These are phyloP conservation scores for Jacaranda copaia DNA, from an alignment of 257 asterid species.

Conservation along the genomic window DNA sequence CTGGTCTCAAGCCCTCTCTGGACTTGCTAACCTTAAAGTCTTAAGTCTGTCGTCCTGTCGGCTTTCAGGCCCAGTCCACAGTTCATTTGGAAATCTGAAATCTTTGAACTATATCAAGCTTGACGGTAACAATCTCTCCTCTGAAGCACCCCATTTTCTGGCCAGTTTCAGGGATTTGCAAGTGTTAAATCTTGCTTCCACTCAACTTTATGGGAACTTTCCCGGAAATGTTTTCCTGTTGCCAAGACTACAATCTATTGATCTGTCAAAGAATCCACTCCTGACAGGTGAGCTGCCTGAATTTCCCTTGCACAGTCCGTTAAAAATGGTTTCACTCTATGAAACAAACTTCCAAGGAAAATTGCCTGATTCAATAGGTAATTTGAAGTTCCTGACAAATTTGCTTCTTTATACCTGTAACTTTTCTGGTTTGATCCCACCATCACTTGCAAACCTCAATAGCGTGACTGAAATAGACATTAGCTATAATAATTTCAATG, in stretches of 20 bases:
- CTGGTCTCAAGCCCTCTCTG: constrained; percentile 45
- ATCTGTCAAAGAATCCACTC: constrained; percentile 30
- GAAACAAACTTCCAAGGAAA: constrained; percentile 35
- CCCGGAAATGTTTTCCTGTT: constrained; percentile 34
- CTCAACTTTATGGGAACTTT: constrained; percentile 36
- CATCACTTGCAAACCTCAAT: constrained; percentile 42
- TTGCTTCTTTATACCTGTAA: constrained; percentile 42
- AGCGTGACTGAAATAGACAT: constrained; percentile 37
- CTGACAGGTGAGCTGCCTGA: constrained; percentile 40
- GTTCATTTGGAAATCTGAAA: constrained; percentile 33
- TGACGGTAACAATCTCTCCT: constrained; percentile 33
- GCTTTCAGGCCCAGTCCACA: constrained; percentile 36
- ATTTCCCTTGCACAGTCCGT: constrained; percentile 34
- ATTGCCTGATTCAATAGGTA: constrained; percentile 39
- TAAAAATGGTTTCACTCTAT: constrained; percentile 25
- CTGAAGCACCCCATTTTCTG: constrained; percentile 40
- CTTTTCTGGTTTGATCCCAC: constrained; percentile 44
- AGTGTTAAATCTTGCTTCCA: constrained; percentile 31
- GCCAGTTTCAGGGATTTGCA: constrained; percentile 38
- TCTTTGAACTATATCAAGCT: constrained; percentile 36
- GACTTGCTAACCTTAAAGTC: constrained; percentile 36
- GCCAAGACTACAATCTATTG: constrained; percentile 30
- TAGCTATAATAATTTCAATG: constrained; percentile 35
- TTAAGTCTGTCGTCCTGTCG: constrained; percentile 38
- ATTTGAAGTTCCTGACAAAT: constrained; percentile 37